Conservation (phyloP, 2,329 filamentous ascomycete genomes). For the Plenodomus biglobosus region DNA sequence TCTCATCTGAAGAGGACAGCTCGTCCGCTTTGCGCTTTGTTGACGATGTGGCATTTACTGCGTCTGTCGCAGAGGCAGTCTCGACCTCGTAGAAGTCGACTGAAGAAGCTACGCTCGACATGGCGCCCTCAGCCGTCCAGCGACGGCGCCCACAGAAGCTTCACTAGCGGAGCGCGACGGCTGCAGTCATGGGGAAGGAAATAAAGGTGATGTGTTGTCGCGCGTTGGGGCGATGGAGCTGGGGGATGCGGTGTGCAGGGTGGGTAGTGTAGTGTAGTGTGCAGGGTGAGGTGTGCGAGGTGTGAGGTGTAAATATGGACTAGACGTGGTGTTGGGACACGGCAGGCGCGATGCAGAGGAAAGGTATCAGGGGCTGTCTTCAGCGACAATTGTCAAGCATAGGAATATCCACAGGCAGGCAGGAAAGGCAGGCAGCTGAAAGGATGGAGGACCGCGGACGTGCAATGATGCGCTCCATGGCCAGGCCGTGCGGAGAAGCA, state of each 20-base stretch:
- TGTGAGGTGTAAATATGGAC: neutral
- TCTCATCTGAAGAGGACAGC: slow-evolving; percentile 23
- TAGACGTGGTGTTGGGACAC: neutral
- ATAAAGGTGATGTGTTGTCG: slow-evolving; percentile 6
- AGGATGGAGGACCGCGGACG: neutral
- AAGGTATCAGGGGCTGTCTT: neutral
- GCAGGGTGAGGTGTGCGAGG: neutral
- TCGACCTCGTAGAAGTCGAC: slow-evolving; percentile 42
- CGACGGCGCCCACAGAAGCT: slow-evolving; percentile 36
- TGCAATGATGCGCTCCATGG: neutral
- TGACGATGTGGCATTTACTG: slow-evolving; percentile 13
- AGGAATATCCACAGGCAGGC: neutral
- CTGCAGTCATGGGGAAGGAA: slow-evolving; percentile 31
- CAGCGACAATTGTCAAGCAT: neutral
- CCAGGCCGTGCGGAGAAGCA: slow-evolving; percentile 6
- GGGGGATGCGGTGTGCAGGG: slow-evolving; percentile 10
- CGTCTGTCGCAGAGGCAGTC: slow-evolving; percentile 13
- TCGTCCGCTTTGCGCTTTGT: slow-evolving; percentile 43
- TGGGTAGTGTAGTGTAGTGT: too few relatives aligned
- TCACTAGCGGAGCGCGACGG: slow-evolving; percentile 27
- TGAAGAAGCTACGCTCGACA: slow-evolving; percentile 41
- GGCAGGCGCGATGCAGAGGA: neutral
- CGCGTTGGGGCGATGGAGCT: slow-evolving; percentile 3
- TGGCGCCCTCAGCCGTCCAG: slow-evolving; percentile 23
- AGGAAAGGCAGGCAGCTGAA: slow-evolving; percentile 6